These are phyloP conservation scores for Auriscalpium microsporum DNA, from an alignment of 768 basidiomycete species.

Conservation along the genomic window DNA sequence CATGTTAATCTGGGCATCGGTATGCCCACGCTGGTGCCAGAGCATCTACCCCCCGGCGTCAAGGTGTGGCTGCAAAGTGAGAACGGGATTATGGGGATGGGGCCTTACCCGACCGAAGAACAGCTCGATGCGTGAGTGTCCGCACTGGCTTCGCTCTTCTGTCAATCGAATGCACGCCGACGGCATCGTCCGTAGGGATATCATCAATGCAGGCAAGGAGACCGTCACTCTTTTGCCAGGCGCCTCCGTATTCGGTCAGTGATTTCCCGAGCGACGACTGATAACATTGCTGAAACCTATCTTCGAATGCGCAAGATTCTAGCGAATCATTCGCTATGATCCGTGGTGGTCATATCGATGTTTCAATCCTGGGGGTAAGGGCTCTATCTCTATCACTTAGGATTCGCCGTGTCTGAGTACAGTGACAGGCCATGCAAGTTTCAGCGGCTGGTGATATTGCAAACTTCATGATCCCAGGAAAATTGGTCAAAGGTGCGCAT, in stretches of 20 bases:
- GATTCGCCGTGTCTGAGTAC: slow-evolving; percentile 1
- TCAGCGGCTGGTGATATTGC: slow-evolving; percentile 89
- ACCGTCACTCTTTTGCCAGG: slow-evolving; percentile 89
- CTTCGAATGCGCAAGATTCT: slow-evolving; percentile 45
- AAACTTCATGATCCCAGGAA: slow-evolving; percentile 98
- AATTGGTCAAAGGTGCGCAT: slow-evolving; percentile 66
- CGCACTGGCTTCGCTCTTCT: slow-evolving; percentile 22
- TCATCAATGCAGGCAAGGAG: slow-evolving; percentile 94
- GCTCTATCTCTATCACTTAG: slow-evolving; percentile 1
- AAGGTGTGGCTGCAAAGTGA: slow-evolving; percentile 89
- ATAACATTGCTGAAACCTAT: background rate
- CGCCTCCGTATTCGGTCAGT: slow-evolving; percentile 80
- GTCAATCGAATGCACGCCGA: background rate
- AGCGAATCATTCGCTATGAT: slow-evolving; percentile 97
- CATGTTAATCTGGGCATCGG: slow-evolving; percentile 88
- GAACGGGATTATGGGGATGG: slow-evolving; percentile 85
- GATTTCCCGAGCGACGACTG: background rate
- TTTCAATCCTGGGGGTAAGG: slow-evolving; percentile 85
- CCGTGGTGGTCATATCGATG: slow-evolving; percentile 90
- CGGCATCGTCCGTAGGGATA: slow-evolving; percentile 44
- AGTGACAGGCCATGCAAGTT: slow-evolving; percentile 84
- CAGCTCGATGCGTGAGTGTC: slow-evolving; percentile 61
- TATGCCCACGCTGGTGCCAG: slow-evolving; percentile 85
- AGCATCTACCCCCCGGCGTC: slow-evolving; percentile 63
- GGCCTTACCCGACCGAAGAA: slow-evolving; percentile 78